Conservation (phyloP, 78 protist genomes). For the Dictyostelium intermedium region DNA sequence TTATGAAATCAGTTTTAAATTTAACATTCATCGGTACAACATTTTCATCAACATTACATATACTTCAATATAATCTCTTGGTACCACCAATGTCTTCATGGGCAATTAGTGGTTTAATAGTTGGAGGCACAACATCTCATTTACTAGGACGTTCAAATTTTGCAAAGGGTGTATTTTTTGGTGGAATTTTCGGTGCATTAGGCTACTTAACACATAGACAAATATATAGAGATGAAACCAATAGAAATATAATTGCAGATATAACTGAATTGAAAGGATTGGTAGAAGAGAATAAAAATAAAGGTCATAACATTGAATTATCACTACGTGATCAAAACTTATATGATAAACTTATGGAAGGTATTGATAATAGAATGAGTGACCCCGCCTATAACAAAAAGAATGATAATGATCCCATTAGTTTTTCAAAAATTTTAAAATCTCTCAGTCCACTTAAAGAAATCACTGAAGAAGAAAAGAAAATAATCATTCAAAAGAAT, state of each 20-base stretch:
- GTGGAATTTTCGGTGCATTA: slow-evolving; percentile 11
- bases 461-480: slow-evolving; percentile 1
- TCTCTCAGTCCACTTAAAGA: neutral
- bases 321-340: neutral
- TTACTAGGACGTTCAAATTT: neutral
- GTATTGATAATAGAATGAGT: neutral
- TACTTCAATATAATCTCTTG: neutral
- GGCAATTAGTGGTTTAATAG: neutral
- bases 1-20: slow-evolving; percentile 6
- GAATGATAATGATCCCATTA: neutral
- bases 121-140: neutral
- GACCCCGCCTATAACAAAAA: neutral
- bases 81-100: slow-evolving; percentile 21
- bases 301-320: neutral
- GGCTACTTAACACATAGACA: neutral
- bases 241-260: neutral
- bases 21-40: slow-evolving; percentile 26
- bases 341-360: neutral
- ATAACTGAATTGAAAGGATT: neutral
- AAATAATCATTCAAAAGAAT: neutral
- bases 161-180: neutral
- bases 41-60: slow-evolving; percentile 10
- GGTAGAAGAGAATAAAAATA: neutral
- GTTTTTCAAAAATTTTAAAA: neutral
- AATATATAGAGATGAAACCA: neutral